These are phyloP conservation scores for Aspergillus uvarum DNA, from an alignment of 2,329 filamentous ascomycete species.

Conservation along the genomic window DNA sequence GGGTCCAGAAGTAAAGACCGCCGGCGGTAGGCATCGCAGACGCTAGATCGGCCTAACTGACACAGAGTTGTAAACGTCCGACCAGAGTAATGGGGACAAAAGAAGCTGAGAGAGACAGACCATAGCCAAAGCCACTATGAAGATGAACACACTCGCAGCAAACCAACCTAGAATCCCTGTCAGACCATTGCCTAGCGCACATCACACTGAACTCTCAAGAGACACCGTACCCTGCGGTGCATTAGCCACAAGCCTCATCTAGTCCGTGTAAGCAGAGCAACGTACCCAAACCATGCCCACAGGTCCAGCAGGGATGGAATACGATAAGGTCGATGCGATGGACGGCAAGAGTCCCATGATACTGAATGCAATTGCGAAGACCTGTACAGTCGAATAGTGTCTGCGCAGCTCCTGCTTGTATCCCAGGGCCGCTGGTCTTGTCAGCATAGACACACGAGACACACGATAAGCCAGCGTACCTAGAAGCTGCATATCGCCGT, in stretches of 20 bases:
- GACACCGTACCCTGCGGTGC: conserved; percentile 9
- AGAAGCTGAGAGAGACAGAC: conserved; percentile 32
- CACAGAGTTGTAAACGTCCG: neutral
- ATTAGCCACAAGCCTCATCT: conserved; percentile 19
- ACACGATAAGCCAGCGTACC: conserved; percentile 9
- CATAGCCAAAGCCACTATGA: conserved; percentile 61
- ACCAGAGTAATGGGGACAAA: neutral
- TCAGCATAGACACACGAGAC: conserved; percentile 2
- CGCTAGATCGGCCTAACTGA: conserved; percentile 48
- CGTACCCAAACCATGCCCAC: conserved; percentile 61
- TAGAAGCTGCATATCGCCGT: conserved; percentile 25
- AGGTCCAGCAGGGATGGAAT: conserved; percentile 59
- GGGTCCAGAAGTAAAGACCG: conserved; percentile 60
- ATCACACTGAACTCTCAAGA: neutral
- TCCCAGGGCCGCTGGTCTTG: conserved; percentile 34
- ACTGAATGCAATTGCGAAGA: conserved; percentile 60
- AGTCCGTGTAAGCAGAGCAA: neutral
- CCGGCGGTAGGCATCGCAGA: conserved; percentile 59
- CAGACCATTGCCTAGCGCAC: neutral
- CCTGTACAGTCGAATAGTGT: conserved; percentile 61
- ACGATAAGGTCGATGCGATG: conserved; percentile 59
- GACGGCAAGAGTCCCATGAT: conserved; percentile 63
- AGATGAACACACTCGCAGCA: conserved; percentile 55
- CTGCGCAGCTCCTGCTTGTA: conserved; percentile 62
- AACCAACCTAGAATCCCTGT: conserved; percentile 49